A percentile compares a stretch with the other conserved stretches of the same genome.
phyloP scores from a whole-genome alignment of 2,329 filamentous ascomycete genomes.

The Trichoderma arundinaceum region DNA sequence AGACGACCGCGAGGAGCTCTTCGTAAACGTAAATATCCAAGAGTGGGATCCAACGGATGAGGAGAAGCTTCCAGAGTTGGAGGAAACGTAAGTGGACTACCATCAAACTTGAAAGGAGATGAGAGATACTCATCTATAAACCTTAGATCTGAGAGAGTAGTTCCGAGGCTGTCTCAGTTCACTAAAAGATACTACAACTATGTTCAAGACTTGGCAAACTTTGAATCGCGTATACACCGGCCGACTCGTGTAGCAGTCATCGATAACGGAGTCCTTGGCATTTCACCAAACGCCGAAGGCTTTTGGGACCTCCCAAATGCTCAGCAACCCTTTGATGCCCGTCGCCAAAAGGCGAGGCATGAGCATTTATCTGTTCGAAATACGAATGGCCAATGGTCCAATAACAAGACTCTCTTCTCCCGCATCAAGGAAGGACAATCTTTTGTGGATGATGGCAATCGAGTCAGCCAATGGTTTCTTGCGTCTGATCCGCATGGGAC shows the following conservation, averaged over 20 bases:
- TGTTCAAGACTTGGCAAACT: background rate
- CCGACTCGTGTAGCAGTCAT: conserved; percentile 7
- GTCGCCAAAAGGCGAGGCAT: background rate
- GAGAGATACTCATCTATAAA: background rate
- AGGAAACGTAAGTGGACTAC: background rate
- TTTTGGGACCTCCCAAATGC: background rate
- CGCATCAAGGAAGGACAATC: background rate
- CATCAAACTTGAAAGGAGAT: too few species aligned
- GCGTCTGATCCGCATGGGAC: conserved; percentile 4
- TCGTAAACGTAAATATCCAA: background rate
- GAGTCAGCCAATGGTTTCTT: background rate
- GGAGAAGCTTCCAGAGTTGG: background rate
- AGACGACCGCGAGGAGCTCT: too few species aligned
- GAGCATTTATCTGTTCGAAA: background rate
- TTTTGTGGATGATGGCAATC: background rate
- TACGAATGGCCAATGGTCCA: background rate
- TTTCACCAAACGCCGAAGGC: background rate
- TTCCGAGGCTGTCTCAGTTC: background rate
- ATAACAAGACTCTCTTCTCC: background rate
- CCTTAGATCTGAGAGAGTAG: background rate
- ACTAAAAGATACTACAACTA: background rate
- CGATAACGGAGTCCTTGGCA: conserved; percentile 10
- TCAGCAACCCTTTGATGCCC: background rate
- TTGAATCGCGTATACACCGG: background rate
- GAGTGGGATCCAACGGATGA: background rate